Base-by-base conservation (phyloP, 2,329 filamentous ascomycete species). In the Xylaria sp. region DNA sequence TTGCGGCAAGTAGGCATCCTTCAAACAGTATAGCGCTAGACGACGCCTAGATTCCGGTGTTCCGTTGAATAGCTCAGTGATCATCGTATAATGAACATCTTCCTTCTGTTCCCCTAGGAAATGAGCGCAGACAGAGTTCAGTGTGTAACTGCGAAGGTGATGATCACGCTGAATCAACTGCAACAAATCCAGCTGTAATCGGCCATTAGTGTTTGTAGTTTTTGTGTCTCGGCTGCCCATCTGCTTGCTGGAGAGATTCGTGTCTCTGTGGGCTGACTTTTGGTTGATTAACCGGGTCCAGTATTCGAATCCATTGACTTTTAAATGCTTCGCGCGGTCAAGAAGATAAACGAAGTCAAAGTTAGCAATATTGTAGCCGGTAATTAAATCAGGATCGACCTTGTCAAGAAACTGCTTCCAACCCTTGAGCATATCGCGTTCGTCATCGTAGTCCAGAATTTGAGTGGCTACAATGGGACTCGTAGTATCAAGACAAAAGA, bases 61-160 rank as follows among this genome's bases (percentile, higher is more conserved):
- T 70, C 96, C 96, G 78, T 99, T 98, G 86, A 94, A 98, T 2
- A 99, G 84, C 78, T 98, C 97, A 0, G 97, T 99, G 76, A 99
- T 99, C 94, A 99, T 99, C 2, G 94, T 98, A 82, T 99, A 91
- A 78, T 99, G 96, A 2, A 99, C 96, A 81, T 99, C 96, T 82
- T 99, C 96, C 79, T 99, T 99, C 79, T 99, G 96, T 79, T 99
- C 96, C 56, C 94, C 94, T 28, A 99, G 81, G 77, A 99, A 99
- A 73, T 99, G 92, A 4, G 96, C 92, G 73, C 91, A 97, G 6
- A 99, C 96, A 1, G 96, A 97, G 80, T 99, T 99, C 34, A 99
- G 86, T 0, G 96, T 99, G 80, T 99, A 99, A 82, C 95, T 98
- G 84, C 96, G 89, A 41, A 99, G 85, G 20, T 99, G 96, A 75